Base-by-base conservation (phyloP, 345 rosid species). In the Ricinus communis region DNA sequence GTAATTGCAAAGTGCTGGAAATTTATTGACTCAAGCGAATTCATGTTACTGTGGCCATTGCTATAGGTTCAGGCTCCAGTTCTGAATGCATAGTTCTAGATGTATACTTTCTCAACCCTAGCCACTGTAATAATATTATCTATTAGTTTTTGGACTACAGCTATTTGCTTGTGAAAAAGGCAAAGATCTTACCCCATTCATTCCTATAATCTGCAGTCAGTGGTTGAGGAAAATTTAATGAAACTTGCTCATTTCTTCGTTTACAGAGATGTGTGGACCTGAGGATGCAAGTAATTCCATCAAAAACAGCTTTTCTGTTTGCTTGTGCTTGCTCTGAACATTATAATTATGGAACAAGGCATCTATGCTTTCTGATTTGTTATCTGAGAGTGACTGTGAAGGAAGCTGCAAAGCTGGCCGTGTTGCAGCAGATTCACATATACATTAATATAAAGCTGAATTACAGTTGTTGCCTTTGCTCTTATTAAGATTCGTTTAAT, bases 1-100 rank as follows among this genome's bases (percentile, higher is more conserved):
- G 65, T 94, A 54, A 74, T 50, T 46, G 46, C 69, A 55, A 49
- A 38, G 36, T 61, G 65, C 52, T 25, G 24, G 28, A 31, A 46
- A 31, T 1, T 24, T 16, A 47, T 46, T 46, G 0, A 18, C 45
- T 21, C 3, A 19, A 18, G 12, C 25, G 8, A 56, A 6, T 56
- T 38, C 59, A 59, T 30, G 38, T 53, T 51, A 18, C 66, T 70
- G 21, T 70, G 33, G 8, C 2, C 14, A 3, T 33, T 50, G 58
- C 27, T 51, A 14, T 49, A 43, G 21, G 2, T 55, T 43, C 16
- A 19, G 31, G 46, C 54, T 53, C 25, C 10, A 25, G 33, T 66
- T 1, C 38, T 2, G 14, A 51, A 14, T 52, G 46, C 27, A 38
- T 15, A 21, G 13, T 53, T 41, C n/a, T 3, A 54, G 67, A 33